Conservation (phyloP, 441 rosid genomes). For the Hura crepitans region DNA sequence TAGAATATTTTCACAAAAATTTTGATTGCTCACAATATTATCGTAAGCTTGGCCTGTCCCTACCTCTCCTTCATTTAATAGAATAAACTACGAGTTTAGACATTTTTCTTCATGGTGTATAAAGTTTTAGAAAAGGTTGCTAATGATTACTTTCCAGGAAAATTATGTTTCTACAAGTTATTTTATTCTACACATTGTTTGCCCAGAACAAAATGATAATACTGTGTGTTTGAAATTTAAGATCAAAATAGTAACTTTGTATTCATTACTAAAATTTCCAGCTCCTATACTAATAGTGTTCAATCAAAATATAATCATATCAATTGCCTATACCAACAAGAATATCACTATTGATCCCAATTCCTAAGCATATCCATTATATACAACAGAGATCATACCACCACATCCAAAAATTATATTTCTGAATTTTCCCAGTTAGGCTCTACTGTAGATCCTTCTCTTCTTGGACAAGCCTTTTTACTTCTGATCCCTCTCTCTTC, state of each 20-base stretch:
- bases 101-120: too few species aligned
- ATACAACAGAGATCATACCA: background rate
- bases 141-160: background rate
- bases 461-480: constrained; percentile 48
- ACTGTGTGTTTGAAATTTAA: background rate
- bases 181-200: background rate
- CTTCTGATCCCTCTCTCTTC: constrained; percentile 74
- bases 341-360: too few species aligned
- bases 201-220: background rate
- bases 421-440: constrained; percentile 18
- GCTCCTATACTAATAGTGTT: background rate
- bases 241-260: background rate
- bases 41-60: background rate
- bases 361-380: background rate
- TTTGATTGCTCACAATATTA: constrained; percentile 6
- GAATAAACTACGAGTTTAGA: background rate
- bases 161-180: too few species aligned
- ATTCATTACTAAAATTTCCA: background rate
- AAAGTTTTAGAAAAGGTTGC: background rate
- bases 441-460: constrained; percentile 26
- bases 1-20: background rate
- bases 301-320: background rate
- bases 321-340: background rate
- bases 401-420: background rate
- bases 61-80: background rate